phyloP scores from a whole-genome alignment of 257 asterid genomes.

The Scutellaria galericulata region DNA sequence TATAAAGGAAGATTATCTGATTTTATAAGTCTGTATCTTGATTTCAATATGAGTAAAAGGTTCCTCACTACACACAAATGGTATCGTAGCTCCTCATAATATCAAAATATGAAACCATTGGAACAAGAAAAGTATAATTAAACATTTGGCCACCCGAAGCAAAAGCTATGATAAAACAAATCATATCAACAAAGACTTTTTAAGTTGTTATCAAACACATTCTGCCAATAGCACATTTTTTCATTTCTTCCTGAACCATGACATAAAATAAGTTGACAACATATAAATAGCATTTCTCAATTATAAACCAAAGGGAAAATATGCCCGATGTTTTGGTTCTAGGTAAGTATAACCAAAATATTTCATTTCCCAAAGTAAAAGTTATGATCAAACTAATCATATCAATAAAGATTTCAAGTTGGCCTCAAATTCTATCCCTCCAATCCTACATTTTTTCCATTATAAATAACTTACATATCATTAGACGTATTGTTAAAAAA shows the following conservation, averaged over 20 bases:
- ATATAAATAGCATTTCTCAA: background rate
- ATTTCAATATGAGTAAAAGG: background rate
- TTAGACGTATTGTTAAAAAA: no score
- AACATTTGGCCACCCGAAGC: background rate
- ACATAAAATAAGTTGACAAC: background rate
- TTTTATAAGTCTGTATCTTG: background rate
- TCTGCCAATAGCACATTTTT: background rate
- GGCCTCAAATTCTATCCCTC: conserved; percentile 5
- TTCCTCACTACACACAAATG: background rate
- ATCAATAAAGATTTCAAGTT: conserved; percentile 11
- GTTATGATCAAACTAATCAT: background rate
- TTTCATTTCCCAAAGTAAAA: background rate
- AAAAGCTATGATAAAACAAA: background rate
- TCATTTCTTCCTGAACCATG: conserved; percentile 11
- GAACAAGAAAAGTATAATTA: conserved; percentile 4
- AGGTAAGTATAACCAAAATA: conserved; percentile 6
- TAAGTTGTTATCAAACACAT: background rate
- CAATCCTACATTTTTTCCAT: background rate
- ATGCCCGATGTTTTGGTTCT: background rate
- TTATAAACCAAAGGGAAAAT: background rate
- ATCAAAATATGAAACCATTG: background rate
- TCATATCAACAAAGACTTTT: conserved; percentile 16
- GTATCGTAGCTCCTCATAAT: background rate
- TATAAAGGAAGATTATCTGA: conserved; percentile 7
- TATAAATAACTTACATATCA: no score